These are phyloP conservation scores for Hirschfeldia incana DNA, from an alignment of 345 rosid genomes.

Conservation along the genomic window DNA sequence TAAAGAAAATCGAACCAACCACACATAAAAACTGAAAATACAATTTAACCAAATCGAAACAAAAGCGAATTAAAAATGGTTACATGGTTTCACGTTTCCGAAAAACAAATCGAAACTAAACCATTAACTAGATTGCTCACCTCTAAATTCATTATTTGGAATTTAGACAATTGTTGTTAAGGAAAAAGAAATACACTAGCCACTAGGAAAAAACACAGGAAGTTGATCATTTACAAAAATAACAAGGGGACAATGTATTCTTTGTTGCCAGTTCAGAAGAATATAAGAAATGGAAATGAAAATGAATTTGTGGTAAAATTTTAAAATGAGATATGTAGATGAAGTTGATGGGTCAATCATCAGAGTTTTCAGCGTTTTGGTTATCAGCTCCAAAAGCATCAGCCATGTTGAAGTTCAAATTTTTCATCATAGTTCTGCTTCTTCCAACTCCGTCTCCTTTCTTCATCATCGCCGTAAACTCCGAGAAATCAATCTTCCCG, in stretches of 20 bases:
- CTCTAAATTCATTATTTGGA: no score
- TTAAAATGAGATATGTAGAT: neutral
- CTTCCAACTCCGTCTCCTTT: constrained; percentile 63
- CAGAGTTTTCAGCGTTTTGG: constrained; percentile 8
- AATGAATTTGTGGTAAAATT: neutral
- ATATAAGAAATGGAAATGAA: neutral
- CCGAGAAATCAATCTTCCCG: constrained; percentile 40
- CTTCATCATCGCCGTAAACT: constrained; percentile 89
- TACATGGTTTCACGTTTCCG: no score
- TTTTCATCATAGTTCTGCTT: constrained; percentile 68
- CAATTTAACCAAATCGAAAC: no score
- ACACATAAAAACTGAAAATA: no score
- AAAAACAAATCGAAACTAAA: no score
- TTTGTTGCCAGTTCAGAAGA: neutral
- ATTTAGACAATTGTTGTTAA: no score
- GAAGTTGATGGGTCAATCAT: neutral
- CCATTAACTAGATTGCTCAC: no score
- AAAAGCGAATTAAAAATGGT: no score
- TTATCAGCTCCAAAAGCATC: constrained; percentile 61
- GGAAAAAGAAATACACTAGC: no score
- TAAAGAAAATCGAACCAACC: no score
- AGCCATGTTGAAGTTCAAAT: constrained; percentile 64
- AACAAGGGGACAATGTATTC: neutral
- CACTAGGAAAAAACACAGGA: no score
- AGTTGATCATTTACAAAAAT: no score